Evolutionary conservation across 192 early-diverging fungal genomes (phyloP), one percentile per base, ranked within the genome.

Genomic region (Backusella circina): DNA sequence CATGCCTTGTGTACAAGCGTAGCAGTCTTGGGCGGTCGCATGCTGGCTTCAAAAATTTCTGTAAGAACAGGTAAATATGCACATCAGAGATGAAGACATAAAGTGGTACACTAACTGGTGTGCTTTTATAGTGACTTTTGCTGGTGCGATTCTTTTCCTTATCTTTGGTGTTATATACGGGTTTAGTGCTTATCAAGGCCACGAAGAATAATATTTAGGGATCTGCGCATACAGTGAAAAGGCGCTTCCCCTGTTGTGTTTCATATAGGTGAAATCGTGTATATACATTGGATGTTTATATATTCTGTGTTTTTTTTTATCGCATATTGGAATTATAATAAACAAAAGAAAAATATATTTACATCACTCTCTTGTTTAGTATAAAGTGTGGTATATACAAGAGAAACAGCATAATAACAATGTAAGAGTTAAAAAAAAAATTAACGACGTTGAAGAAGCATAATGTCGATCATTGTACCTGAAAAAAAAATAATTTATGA

Each of bases 1-100:
- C 98, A 99, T 84, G 87, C 93, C 28, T 80, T 97, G 51, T 99
- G 98, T 82, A 95, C 96, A 31, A 92, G 89, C 28, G 78, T 97
- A 33, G 98, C 98, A 1, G 98, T 99, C 6, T 79, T 99, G 36
- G 97, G 97, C 75, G 98, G 98, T 13, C 90, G 92, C 73, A 89
- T 98, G 82, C 84, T 94, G 72, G 96, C 95, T 5, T 81, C 88
- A 9, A 88, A 88, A 75, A 97, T 97, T 71, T 95, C 94, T 18
- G 92, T 98, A 15, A 90, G 91, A 67, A 95, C 89, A 86, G 88
- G 92, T 93, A 54, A 16, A 1, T 70, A 41, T 31, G 32, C 9
- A 57, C 12, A 57, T 57, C 54, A 12, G 9, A 28, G 21, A 28
- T 2, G 12, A 15, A 44, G 12, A 28, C 10, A 61, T 61, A 12